A percentile compares a stretch with the other conserved stretches of the same genome.
phyloP scores from a whole-genome alignment of 306 rosid genomes.

The Sesbania bispinosa region DNA sequence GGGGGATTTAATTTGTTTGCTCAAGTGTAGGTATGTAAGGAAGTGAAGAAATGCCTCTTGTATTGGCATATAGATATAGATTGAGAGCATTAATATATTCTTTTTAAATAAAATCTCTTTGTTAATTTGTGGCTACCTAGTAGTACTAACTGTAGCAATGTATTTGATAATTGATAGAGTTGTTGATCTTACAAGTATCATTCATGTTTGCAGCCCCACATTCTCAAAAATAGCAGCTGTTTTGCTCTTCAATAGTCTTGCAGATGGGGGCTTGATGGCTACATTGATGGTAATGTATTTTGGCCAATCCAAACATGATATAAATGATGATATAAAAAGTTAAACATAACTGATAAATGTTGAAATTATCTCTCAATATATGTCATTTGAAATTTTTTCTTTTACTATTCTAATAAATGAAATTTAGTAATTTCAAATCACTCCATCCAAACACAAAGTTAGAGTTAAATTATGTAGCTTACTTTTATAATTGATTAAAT shows the following conservation, averaged over 20 bases:
- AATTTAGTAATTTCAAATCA: too few relatives aligned
- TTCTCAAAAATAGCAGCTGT: conserved; percentile 72
- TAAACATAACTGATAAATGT: too few relatives aligned
- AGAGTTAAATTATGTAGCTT: neutral
- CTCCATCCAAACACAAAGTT: too few relatives aligned
- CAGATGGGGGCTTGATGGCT: conserved; percentile 69
- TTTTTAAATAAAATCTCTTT: neutral
- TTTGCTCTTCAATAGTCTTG: conserved; percentile 67
- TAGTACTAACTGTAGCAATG: neutral
- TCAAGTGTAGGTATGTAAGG: conserved; percentile 54
- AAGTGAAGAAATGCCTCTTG: neutral
- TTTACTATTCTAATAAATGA: too few relatives aligned
- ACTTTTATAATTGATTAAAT: conserved; percentile 6
- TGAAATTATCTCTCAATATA: too few relatives aligned
- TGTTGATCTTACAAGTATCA: neutral
- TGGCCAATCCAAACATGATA: neutral
- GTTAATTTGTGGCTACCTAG: neutral
- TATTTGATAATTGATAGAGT: neutral
- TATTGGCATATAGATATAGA: neutral
- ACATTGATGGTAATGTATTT: conserved; percentile 50
- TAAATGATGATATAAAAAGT: too few relatives aligned
- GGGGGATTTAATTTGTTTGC: conserved; percentile 44
- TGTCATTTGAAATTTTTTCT: too few relatives aligned
- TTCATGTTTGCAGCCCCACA: conserved; percentile 53
- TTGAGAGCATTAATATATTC: neutral